phyloP scores from a whole-genome alignment of 169 alveolate genomes.

The Perkinsus chesapeaki region DNA sequence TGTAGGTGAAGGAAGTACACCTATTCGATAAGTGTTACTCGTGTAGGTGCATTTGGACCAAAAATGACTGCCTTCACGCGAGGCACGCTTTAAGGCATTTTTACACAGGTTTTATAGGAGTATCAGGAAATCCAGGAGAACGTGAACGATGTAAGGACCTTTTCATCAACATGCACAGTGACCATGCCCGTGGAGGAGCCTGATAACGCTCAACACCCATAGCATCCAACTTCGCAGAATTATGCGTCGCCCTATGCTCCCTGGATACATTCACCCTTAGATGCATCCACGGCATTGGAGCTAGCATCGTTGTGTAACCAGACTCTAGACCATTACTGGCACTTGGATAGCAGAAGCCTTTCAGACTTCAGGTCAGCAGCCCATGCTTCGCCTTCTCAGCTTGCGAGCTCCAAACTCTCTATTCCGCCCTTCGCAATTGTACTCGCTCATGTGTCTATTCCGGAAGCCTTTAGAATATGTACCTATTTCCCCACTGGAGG shows the following conservation, averaged over 20 bases:
- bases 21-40: not conserved
- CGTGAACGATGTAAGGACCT: not conserved
- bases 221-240: too few species aligned
- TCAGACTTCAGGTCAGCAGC: not conserved
- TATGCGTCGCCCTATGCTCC: too few species aligned
- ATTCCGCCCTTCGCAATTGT: not conserved
- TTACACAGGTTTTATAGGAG: not conserved
- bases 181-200: not conserved
- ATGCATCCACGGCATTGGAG: not conserved
- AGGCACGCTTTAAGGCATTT: not conserved
- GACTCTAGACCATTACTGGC: not conserved
- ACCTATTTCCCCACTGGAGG: not conserved
- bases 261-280: too few species aligned
- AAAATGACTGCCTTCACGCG: not conserved
- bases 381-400: not conserved
- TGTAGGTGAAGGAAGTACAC: not conserved
- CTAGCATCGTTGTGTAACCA: not conserved
- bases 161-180: not conserved
- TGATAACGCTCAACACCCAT: too few species aligned
- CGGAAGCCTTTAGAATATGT: not conserved
- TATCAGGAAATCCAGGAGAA: not conserved
- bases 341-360: not conserved
- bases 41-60: not conserved
- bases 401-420: not conserved
- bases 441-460: not conserved